phyloP scores from a whole-genome alignment of 208 protist genomes.

The Trypanosoma mega region DNA sequence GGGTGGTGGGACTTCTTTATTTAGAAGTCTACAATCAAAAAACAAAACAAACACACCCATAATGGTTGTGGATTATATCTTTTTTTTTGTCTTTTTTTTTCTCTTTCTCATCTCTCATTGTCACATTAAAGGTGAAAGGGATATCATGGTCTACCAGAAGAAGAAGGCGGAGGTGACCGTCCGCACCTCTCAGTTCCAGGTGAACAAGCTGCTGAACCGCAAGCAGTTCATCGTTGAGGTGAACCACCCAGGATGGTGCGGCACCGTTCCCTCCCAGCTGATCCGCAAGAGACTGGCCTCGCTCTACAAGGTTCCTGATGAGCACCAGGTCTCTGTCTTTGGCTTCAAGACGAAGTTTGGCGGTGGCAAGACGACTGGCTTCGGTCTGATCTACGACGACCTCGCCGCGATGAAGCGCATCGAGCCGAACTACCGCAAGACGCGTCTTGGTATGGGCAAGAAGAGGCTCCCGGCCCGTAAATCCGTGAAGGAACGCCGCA shows the following conservation, averaged over 20 bases:
- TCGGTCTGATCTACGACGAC: constrained; percentile 99
- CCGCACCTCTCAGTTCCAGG: constrained; percentile 98
- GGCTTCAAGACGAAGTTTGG: constrained; percentile 99
- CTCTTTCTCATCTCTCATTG: constrained; percentile 2
- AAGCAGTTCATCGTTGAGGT: constrained; percentile 98
- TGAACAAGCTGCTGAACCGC: constrained; percentile 98
- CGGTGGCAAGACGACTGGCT: constrained; percentile 98
- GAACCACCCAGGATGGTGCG: constrained; percentile 85
- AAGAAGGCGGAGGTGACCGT: constrained; percentile 91
- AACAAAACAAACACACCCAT: too few species aligned
- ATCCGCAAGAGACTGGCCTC: constrained; percentile 95
- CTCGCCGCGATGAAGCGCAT: constrained; percentile 93
- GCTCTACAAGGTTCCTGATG: constrained; percentile 97
- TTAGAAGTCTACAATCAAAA: too few species aligned
- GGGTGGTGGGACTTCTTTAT: too few species aligned
- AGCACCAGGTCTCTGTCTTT: constrained; percentile 95
- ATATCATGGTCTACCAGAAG: constrained; percentile 90
- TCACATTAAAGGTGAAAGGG: neutral
- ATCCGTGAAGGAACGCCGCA: constrained; percentile 99
- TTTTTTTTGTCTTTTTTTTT: constrained; percentile 16
- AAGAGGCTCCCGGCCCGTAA: constrained; percentile 93
- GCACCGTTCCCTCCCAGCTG: constrained; percentile 93
- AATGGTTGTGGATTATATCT: neutral
- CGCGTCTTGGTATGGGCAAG: constrained; percentile 93
- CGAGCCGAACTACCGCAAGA: constrained; percentile 98